Evolutionary conservation across 1,284 basidiomycete species (phyloP), one percentile per base, ranked within the genome.

Genomic region (Ustilago bromivora): DNA sequence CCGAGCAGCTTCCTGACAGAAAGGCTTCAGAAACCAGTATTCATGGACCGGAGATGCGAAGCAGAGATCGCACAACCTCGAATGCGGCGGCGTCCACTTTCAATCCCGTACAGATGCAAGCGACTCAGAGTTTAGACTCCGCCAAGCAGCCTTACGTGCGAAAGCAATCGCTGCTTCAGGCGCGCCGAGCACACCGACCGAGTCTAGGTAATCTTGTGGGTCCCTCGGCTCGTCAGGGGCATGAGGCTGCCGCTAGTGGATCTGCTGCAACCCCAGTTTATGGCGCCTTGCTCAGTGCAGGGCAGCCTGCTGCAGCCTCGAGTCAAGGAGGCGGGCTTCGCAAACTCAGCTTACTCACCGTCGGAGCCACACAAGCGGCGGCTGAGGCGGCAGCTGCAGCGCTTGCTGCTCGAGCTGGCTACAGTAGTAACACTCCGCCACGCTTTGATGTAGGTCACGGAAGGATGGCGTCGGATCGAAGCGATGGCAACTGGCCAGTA

Each of bases 321-420:
- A 51, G 56, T 61, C 66, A 62, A n/a, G 71, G 67, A 23, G 68
- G 69, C 9, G 81, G 81, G n/a, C 68, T 83, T 17, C 78, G 80
- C 43, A 81, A 78, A 51, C 69, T 83, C 36, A 83, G 80, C 51
- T 53, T 83, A 38, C 79, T 80, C 3, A 81, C 81, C 0, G 73
- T 79, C 2, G 81, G 78, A 12, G 79, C 78, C 7, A 81, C 81
- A 10, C 79, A 81, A 41, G 81, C 79, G 10, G 81, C 81, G 11
- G 81, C 81, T 3, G 81, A 82, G 12, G 79, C 81, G 0, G 80
- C 80, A 1, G 81, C 77, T 3, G 81, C 81, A 2, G 81, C 78
- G 4, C 59, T 78, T 3, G 76, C 76, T 17, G 66, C 71, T 47
- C 64, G 71, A 43, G 41, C 70, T n/a, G 66, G 66, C 58, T 76